These are phyloP conservation scores for Nitzschia putrida DNA, from an alignment of 108 stramenopile species.

Conservation along the genomic window DNA sequence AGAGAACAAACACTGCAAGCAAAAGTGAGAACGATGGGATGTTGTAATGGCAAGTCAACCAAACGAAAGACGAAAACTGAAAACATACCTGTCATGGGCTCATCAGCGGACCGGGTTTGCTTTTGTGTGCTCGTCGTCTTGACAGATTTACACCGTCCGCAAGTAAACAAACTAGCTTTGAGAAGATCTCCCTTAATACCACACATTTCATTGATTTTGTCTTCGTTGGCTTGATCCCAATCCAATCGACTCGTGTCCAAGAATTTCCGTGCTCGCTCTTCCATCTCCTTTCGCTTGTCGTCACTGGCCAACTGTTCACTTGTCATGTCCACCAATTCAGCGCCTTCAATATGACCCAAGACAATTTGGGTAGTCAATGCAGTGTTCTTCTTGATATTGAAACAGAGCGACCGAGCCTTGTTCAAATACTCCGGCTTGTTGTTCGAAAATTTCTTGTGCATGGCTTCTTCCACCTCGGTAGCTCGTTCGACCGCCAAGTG, in stretches of 20 bases:
- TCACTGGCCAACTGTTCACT: constrained; percentile 71
- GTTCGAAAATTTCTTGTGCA: constrained; percentile 43
- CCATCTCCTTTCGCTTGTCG: constrained; percentile 65
- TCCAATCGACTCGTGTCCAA: constrained; percentile 79
- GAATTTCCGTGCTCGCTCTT: constrained; percentile 57
- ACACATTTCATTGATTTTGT: constrained; percentile 90
- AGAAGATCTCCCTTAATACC: constrained; percentile 88
- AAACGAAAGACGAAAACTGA: background rate
- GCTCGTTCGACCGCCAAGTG: constrained; percentile 64
- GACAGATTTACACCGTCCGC: constrained; percentile 91
- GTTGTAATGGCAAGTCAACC: background rate
- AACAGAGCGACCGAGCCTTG: constrained; percentile 76
- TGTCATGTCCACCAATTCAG: constrained; percentile 63
- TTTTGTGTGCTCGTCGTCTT: constrained; percentile 97
- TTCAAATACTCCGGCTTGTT: constrained; percentile 63
- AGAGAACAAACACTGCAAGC: constrained; percentile 59
- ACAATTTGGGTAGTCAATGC: constrained; percentile 60
- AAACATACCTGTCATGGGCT: constrained; percentile 94
- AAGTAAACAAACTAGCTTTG: constrained; percentile 89
- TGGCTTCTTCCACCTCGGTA: constrained; percentile 69
- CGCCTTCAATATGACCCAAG: constrained; percentile 56
- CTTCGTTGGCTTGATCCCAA: constrained; percentile 87
- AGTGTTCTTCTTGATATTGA: constrained; percentile 87
- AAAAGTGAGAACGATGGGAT: background rate
- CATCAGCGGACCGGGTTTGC: constrained; percentile 98